Evolutionary conservation across 345 rosid genomes (phyloP), one percentile per base, ranked within the genome.

Genomic region (Salix caprea): DNA sequence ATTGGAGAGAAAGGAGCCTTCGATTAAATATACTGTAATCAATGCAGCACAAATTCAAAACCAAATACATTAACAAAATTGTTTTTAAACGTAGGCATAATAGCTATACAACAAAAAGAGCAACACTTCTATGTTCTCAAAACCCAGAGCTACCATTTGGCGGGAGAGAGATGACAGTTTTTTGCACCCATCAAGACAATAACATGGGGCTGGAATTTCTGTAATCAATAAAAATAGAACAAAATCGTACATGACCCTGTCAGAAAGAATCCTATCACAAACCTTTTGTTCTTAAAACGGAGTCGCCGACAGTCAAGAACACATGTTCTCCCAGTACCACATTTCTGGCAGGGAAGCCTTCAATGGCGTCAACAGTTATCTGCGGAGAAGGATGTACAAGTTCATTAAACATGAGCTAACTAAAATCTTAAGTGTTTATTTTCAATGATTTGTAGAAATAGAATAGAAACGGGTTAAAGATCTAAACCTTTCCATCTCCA

Each of bases 401-500:
- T 60, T 6, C 30, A 39, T 56, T 61, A 71, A 79, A 70, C 1
- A 24, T 50, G 11, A 4, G 14, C 12, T 5, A 42, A 12, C 75
- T 36, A n/a, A 7, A n/a, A 19, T 60, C 44, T 34, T 15, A 40
- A 21, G n/a, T 46, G 65, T 62, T 7, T 28, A 7, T 42, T 28
- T 9, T 11, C 11, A 39, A 68, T 24, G 23, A 34, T 32, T 21
- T 8, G 52, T 26, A 14, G 32, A 71, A 77, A 26, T 65, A 9
- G 21, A 54, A 12, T 14, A 34, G 4, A 0, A 21, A 4, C 4
- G 4, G 42, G 21, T 32, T 37, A 23, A 10, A 39, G 21, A 34
- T 37, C 70, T 90, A 74, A 58, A 93, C 99, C 98, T 92, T 89
- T 34, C 94, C 93, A 58, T 88, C 75, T 75, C 92, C 91, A 0